Conservation (phyloP, 495 filamentous ascomycete genomes). For the Wilcoxina mikolae region DNA sequence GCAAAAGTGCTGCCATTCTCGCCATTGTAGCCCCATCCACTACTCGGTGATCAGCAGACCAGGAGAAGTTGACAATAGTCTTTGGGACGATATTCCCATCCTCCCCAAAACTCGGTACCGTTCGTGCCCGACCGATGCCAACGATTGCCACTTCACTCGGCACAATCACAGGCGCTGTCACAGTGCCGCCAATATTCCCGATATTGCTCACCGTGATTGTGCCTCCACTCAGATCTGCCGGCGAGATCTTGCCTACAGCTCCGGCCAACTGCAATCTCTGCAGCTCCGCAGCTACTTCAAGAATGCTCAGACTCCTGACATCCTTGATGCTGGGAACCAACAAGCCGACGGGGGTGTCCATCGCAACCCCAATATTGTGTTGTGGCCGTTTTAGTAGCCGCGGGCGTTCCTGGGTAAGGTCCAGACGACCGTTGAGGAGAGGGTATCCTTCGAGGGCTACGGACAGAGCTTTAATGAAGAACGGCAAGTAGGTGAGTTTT, state of each 20-base stretch:
- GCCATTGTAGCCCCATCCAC: slow-evolving; percentile 93
- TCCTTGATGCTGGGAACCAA: slow-evolving; percentile 91
- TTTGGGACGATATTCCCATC: slow-evolving; percentile 42
- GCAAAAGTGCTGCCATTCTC: slow-evolving; percentile 66
- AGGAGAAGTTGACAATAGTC: slow-evolving; percentile 73
- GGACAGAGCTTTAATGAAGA: slow-evolving; percentile 83
- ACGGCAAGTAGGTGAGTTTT: slow-evolving; percentile 80
- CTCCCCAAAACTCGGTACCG: slow-evolving; percentile 51
- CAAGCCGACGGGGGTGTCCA: slow-evolving; percentile 82
- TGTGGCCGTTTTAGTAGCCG: slow-evolving; percentile 58
- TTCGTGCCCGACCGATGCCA: slow-evolving; percentile 66
- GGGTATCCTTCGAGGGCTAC: slow-evolving; percentile 67
- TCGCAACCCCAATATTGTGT: slow-evolving; percentile 92
- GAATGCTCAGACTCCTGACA: slow-evolving; percentile 56
- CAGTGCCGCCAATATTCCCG: slow-evolving; percentile 88
- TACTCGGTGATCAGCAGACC: slow-evolving; percentile 91
- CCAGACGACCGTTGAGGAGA: slow-evolving; percentile 72
- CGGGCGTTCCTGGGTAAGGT: slow-evolving; percentile 46
- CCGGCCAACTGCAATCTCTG: slow-evolving; percentile 57
- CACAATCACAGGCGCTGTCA: slow-evolving; percentile 80
- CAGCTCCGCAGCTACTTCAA: slow-evolving; percentile 63
- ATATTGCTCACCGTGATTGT: slow-evolving; percentile 96
- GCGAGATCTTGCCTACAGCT: slow-evolving; percentile 53
- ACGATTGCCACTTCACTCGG: slow-evolving; percentile 81
- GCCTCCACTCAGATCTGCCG: slow-evolving; percentile 65